Conservation (phyloP, 805 yeast species). For the Zygosaccharomyces bailii region DNA sequence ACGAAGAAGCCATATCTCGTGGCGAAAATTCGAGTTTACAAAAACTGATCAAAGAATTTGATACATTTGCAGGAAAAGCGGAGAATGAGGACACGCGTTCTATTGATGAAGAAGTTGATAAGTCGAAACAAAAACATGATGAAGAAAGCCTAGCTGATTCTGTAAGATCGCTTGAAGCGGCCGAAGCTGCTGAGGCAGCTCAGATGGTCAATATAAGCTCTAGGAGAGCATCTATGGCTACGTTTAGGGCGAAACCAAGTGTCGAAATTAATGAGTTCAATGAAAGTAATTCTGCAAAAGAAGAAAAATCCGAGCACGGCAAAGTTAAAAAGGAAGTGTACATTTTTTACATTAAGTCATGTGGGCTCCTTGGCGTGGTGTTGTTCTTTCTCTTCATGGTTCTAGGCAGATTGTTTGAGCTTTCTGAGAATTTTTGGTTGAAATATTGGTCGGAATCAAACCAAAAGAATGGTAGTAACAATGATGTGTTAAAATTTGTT, state of each 20-base stretch:
- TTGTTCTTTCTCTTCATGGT: constrained; percentile 39
- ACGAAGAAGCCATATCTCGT: constrained; percentile 43
- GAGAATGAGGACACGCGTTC: constrained; percentile 4
- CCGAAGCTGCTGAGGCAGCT: constrained; percentile 8
- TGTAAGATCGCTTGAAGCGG: constrained; percentile 3
- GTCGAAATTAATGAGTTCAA: constrained; percentile 28
- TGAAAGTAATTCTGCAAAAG: constrained; percentile 45
- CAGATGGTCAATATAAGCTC: constrained; percentile 18
- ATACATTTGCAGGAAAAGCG: constrained; percentile 24
- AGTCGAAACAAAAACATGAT: not conserved
- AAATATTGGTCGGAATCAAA: constrained; percentile 64
- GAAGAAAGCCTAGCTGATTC: constrained; percentile 6
- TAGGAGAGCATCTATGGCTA: constrained; percentile 63
- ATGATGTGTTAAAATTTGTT: constrained; percentile 45
- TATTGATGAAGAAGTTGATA: not conserved
- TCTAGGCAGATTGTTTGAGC: constrained; percentile 37
- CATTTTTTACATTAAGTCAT: constrained; percentile 54
- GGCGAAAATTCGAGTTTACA: constrained; percentile 35
- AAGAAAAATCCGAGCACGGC: constrained; percentile 57
- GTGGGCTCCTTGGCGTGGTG: constrained; percentile 50
- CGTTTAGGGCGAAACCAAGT: constrained; percentile 45
- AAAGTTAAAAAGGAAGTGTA: constrained; percentile 55
- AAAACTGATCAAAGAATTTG: constrained; percentile 31
- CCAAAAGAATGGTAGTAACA: constrained; percentile 42
- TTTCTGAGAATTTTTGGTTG: constrained; percentile 57